Evolutionary conservation across 2,329 filamentous ascomycete species (phyloP), one percentile per base, ranked within the genome.

Genomic region (Metarhizium guizhouense): DNA sequence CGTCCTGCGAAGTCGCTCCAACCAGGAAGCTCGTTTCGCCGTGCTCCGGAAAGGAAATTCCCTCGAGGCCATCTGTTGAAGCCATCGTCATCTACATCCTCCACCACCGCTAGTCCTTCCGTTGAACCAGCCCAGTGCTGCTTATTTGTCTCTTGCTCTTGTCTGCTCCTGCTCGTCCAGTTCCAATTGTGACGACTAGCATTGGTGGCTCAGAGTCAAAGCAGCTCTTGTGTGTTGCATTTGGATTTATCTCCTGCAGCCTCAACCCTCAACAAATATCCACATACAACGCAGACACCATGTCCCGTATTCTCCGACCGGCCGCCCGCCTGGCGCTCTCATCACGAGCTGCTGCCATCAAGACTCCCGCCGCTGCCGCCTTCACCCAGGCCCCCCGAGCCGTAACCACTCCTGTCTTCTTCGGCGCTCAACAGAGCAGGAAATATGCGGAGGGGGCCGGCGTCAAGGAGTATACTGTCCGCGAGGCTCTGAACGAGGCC

Each of bases 401-500:
- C 60, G 64, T 54, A 43, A 47, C 71, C 52, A 65, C 66, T 54
- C 68, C 70, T 58, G 65, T 68, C 68, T 66, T 69, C 63, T 72
- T 71, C 58, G 70, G 69, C 58, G 68, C 72, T 53, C 62, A 63
- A 60, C 80, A 82, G 72, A 69, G 74, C 68, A 73, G 80, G 66
- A 75, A 78, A 54, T 84, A 82, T 66, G 80, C 81, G 64, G 77
- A 82, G 55, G 72, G 73, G 59, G 70, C 73, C 62, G 87, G 86
- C 62, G 76, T 79, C 67, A 96, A 96, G 81, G 90, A 96, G 72
- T 91, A 96, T 77, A 96, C 94, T 48, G 94, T 99, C 68, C 85
- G 94, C 78, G 94, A 99, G 72, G 94, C 94, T 58, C 80, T 99
- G 70, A 99, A 99, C 74, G 93, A 99, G 80, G 94, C 94, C 58